phyloP scores from a whole-genome alignment of 352 stramenopile species.

The Pythium aphanidermatum region DNA sequence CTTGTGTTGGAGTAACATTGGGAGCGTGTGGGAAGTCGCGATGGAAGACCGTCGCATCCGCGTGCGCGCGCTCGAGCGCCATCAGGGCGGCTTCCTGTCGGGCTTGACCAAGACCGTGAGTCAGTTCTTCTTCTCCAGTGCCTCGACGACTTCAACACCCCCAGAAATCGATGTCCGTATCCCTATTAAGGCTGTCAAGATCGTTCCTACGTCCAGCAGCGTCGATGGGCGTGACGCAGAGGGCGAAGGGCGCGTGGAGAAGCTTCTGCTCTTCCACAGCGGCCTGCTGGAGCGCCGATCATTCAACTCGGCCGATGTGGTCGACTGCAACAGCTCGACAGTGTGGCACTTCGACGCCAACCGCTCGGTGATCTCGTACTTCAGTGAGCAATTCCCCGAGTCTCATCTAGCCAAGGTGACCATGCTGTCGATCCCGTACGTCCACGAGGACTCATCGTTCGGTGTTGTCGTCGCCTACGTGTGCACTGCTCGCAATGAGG shows the following conservation, averaged over 20 bases:
- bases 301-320: slow-evolving; percentile 57
- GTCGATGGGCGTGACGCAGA: slow-evolving; percentile 7
- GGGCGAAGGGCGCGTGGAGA: slow-evolving; percentile 39
- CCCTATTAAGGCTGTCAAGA: slow-evolving; percentile 47
- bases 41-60: slow-evolving; percentile 77
- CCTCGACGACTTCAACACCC: slow-evolving; percentile 15
- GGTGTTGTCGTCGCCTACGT: slow-evolving; percentile 62
- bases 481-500: slow-evolving; percentile 37
- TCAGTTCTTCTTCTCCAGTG: slow-evolving; percentile 68
- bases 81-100: slow-evolving; percentile 55
- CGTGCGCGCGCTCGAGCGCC: slow-evolving; percentile 66
- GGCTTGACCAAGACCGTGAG: slow-evolving; percentile 68
- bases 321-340: slow-evolving; percentile 56
- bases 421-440: slow-evolving; percentile 62
- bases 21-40: slow-evolving; percentile 73
- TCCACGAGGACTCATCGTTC: slow-evolving; percentile 41
- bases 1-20: slow-evolving; percentile 76
- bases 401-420: slow-evolving; percentile 53
- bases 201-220: slow-evolving; percentile 25
- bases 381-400: slow-evolving; percentile 59
- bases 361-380: slow-evolving; percentile 59
- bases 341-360: slow-evolving; percentile 55
- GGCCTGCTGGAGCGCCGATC: slow-evolving; percentile 58
- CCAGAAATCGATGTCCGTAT: slow-evolving; percentile 37
- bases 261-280: slow-evolving; percentile 64